These are phyloP conservation scores for Raphanus sativus DNA, from an alignment of 345 rosid species.

Conservation along the genomic window DNA sequence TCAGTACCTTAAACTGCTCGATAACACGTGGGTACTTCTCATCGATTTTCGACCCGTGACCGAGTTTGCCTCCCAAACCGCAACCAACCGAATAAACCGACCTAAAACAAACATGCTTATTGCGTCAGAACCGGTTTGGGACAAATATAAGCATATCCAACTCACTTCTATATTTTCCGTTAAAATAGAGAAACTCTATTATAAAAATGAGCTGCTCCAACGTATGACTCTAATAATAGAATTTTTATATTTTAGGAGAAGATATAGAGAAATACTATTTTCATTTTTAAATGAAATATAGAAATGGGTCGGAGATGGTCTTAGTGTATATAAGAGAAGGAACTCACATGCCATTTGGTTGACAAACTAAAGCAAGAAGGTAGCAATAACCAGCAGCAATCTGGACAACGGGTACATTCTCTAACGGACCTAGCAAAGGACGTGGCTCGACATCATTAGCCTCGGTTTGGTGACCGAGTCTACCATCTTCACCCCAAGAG, in stretches of 20 bases:
- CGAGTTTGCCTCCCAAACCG: slow-evolving; percentile 98
- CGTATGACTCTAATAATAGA: too few relatives aligned
- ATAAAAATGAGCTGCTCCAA: too few relatives aligned
- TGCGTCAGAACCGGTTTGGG: background rate
- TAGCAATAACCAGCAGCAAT: slow-evolving; percentile 97
- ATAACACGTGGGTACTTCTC: slow-evolving; percentile 91
- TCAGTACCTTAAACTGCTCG: slow-evolving; percentile 68
- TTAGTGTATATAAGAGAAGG: background rate
- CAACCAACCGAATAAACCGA: slow-evolving; percentile 97
- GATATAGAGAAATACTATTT: too few relatives aligned
- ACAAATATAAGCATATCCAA: background rate
- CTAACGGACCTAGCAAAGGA: slow-evolving; percentile 85
- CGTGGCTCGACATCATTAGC: slow-evolving; percentile 74
- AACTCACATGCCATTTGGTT: slow-evolving; percentile 95
- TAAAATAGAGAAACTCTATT: too few relatives aligned
- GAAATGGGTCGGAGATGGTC: too few relatives aligned
- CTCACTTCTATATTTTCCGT: too few relatives aligned
- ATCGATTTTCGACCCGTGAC: slow-evolving; percentile 91
- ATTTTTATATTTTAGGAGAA: too few relatives aligned
- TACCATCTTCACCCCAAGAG: slow-evolving; percentile 81
- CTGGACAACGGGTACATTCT: slow-evolving; percentile 85
- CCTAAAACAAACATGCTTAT: slow-evolving; percentile 45
- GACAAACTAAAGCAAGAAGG: slow-evolving; percentile 94
- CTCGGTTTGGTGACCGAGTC: slow-evolving; percentile 84
- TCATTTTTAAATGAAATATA: too few relatives aligned